Conservation (phyloP, 495 filamentous ascomycete species). For the Penicillium roqueforti region DNA sequence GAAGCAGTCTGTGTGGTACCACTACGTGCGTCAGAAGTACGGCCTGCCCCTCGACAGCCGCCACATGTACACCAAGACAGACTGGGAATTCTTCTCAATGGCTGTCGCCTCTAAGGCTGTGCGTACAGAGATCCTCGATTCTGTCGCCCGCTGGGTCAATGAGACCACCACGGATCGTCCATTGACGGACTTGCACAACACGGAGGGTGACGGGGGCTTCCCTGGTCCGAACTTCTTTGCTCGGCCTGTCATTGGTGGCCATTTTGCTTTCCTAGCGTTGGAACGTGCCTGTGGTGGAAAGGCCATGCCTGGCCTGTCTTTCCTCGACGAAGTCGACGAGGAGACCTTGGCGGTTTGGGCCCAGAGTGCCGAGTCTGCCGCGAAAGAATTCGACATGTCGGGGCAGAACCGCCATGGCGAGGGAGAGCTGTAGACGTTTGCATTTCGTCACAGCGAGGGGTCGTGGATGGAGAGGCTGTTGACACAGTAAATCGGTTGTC, state of each 20-base stretch:
- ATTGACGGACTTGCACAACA: constrained; percentile 81
- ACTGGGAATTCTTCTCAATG: constrained; percentile 91
- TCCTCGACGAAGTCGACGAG: constrained; percentile 49
- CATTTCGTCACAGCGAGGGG: not conserved
- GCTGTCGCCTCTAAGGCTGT: constrained; percentile 65
- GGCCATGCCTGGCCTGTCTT: constrained; percentile 59
- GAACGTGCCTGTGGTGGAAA: constrained; percentile 70
- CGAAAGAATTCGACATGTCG: constrained; percentile 12
- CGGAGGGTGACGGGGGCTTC: constrained; percentile 64
- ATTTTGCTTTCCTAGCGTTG: constrained; percentile 80
- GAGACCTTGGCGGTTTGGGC: constrained; percentile 24
- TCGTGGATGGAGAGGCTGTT: not conserved
- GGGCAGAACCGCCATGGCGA: constrained; percentile 13
- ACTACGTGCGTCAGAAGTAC: constrained; percentile 73
- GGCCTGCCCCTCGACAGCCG: constrained; percentile 83
- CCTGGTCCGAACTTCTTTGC: constrained; percentile 72
- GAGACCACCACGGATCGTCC: constrained; percentile 76
- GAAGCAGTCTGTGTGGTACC: constrained; percentile 83
- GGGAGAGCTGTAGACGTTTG: constrained; percentile 19
- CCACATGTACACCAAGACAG: constrained; percentile 85
- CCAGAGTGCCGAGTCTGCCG: constrained; percentile 25
- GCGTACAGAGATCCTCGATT: constrained; percentile 68
- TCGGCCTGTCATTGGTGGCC: constrained; percentile 79
- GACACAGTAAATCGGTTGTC: not conserved
- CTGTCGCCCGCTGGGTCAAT: constrained; percentile 79